phyloP scores from a whole-genome alignment of 305 asterid genomes.

The Fraxinus sp. region DNA sequence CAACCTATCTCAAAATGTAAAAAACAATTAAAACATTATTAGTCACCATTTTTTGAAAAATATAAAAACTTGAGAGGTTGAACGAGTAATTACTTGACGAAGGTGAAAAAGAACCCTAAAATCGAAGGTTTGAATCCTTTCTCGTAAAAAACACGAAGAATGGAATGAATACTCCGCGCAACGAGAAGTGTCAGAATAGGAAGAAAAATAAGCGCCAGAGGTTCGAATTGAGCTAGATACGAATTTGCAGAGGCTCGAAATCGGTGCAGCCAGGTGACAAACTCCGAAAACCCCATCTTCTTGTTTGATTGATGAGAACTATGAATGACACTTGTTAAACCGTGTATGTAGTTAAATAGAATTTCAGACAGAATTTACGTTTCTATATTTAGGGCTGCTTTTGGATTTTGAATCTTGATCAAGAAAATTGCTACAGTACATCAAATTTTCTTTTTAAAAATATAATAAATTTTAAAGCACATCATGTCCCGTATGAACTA shows the following conservation, averaged over 20 bases:
- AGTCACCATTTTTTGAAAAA: not conserved
- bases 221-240: constrained; percentile 60
- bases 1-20: constrained; percentile 42
- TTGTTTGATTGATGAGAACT: constrained; percentile 14
- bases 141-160: constrained; percentile 46
- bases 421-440: too few relatives aligned
- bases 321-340: not conserved
- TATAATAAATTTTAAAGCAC: too few relatives aligned
- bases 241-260: constrained; percentile 66
- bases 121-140: constrained; percentile 64
- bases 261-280: constrained; percentile 37
- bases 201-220: constrained; percentile 49
- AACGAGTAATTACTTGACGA: constrained; percentile 55
- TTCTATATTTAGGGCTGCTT: too few relatives aligned
- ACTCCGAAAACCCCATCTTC: constrained; percentile 43
- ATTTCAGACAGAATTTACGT: not conserved
- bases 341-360: not conserved
- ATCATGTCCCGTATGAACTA: too few relatives aligned
- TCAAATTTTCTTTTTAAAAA: too few relatives aligned
- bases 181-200: constrained; percentile 55
- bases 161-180: constrained; percentile 51
- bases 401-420: too few relatives aligned
- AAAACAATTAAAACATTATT: not conserved
- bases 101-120: constrained; percentile 49
- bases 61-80: not conserved